phyloP scores from a whole-genome alignment of 83 land plant genomes.

The Diphasiastrum complanatum region DNA sequence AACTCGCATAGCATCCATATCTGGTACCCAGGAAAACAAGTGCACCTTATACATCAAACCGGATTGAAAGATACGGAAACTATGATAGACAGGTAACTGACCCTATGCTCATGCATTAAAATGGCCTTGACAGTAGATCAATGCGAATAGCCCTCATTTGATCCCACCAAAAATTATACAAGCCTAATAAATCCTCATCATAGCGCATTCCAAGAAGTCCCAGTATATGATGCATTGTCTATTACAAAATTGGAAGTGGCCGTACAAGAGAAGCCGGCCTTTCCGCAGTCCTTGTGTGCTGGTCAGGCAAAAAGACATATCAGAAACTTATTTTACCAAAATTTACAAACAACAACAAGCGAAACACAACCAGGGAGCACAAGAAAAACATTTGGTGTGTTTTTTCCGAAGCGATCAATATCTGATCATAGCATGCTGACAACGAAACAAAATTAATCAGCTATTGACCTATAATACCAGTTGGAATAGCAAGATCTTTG shows the following conservation, averaged over 20 bases:
- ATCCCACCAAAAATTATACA: conserved; percentile 94
- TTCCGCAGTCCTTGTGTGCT: conserved; percentile 93
- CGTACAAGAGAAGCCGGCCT: conserved; percentile 73
- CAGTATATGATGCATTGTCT: conserved; percentile 72
- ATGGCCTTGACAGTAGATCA: conserved; percentile 76
- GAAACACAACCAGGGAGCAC: background rate
- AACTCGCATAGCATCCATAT: too few species aligned
- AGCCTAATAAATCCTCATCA: conserved; percentile 54
- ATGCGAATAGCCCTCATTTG: conserved; percentile 92
- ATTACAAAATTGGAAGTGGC: conserved; percentile 71
- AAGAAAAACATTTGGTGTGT: too few species aligned
- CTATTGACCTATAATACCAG: too few species aligned
- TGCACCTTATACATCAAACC: background rate
- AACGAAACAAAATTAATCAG: too few species aligned
- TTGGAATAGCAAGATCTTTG: too few species aligned
- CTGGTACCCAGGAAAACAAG: too few species aligned
- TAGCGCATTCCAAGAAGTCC: conserved; percentile 57
- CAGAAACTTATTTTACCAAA: conserved; percentile 12
- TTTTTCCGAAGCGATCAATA: too few species aligned
- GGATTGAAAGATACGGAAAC: background rate
- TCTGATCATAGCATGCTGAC: too few species aligned
- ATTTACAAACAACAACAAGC: background rate
- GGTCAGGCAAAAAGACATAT: too few species aligned
- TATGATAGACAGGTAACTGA: conserved; percentile 18
- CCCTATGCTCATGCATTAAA: conserved; percentile 95